A percentile compares a stretch with the other conserved stretches of the same genome.
Conservation (phyloP, 2,329 filamentous ascomycete genomes). For the Paramyrothecium roridum region DNA sequence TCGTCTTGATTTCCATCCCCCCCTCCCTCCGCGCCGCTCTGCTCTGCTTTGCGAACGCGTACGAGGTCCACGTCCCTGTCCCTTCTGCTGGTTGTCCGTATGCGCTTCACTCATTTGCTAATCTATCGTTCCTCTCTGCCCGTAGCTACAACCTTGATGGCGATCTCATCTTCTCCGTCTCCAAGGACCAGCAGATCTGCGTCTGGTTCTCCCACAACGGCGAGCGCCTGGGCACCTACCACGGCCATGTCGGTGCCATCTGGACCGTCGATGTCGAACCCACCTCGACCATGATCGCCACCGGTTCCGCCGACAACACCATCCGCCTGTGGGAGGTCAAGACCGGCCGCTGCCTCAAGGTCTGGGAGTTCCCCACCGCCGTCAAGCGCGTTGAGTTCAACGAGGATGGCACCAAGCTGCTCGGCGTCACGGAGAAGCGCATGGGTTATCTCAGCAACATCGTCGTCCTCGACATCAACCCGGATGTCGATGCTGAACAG, state of each 20-base stretch:
- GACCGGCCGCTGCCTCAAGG: constrained; percentile 89
- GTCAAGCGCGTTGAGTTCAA: constrained; percentile 98
- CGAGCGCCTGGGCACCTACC: constrained; percentile 94
- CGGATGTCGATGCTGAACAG: constrained; percentile 80
- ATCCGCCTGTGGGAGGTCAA: constrained; percentile 96
- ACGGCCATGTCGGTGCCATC: constrained; percentile 94
- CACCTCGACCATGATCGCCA: constrained; percentile 86
- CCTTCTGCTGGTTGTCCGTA: not conserved
- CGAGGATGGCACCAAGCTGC: constrained; percentile 83
- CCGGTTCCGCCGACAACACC: constrained; percentile 96
- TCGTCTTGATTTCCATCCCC: constrained; percentile 7
- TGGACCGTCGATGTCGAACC: constrained; percentile 98
- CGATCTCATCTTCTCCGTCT: constrained; percentile 92
- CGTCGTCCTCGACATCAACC: constrained; percentile 84
- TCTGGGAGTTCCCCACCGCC: constrained; percentile 95
- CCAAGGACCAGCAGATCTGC: constrained; percentile 96
- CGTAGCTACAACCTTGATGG: constrained; percentile 85
- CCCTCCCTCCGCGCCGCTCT: constrained; percentile 1
- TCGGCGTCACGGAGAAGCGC: constrained; percentile 97
- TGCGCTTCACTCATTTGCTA: constrained; percentile 8
- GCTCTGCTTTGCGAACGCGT: not conserved
- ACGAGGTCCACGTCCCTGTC: not conserved
- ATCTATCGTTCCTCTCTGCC: constrained; percentile 2
- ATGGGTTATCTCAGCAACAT: constrained; percentile 96
- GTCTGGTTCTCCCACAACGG: constrained; percentile 97